Conservation (phyloP, 805 yeast genomes). For the Lipomyces oligophaga region DNA sequence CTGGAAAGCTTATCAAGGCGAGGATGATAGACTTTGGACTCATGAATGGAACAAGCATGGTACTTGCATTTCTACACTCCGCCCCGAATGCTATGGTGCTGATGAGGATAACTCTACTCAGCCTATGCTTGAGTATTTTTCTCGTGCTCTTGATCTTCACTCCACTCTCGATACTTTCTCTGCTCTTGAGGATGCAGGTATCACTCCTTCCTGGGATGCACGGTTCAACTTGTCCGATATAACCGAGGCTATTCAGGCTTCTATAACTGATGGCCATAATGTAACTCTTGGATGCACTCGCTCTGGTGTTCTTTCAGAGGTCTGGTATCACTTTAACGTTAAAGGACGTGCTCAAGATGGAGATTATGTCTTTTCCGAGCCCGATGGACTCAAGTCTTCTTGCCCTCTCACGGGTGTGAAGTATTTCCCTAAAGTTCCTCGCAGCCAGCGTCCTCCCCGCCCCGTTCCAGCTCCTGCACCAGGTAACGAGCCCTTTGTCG, state of each 20-base stretch:
- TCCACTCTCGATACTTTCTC: slow-evolving; percentile 61
- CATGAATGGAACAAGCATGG: slow-evolving; percentile 95
- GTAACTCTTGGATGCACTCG: slow-evolving; percentile 59
- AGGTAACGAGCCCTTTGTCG: slow-evolving; percentile 33
- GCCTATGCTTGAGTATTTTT: slow-evolving; percentile 66
- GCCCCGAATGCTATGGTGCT: slow-evolving; percentile 61
- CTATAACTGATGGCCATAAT: slow-evolving; percentile 45
- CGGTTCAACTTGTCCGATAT: slow-evolving; percentile 53
- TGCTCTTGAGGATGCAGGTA: slow-evolving; percentile 64
- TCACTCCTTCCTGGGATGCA: slow-evolving; percentile 56
- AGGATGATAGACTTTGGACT: slow-evolving; percentile 71
- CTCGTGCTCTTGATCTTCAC: slow-evolving; percentile 55
- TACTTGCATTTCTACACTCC: slow-evolving; percentile 80
- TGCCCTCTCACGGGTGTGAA: slow-evolving; percentile 71
- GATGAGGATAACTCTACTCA: slow-evolving; percentile 33
- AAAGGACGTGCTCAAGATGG: slow-evolving; percentile 70
- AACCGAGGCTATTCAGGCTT: slow-evolving; percentile 31
- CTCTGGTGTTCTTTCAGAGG: slow-evolving; percentile 50
- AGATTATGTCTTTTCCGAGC: slow-evolving; percentile 58
- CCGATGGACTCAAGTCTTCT: slow-evolving; percentile 44
- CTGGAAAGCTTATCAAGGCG: slow-evolving; percentile 74
- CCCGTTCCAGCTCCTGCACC: slow-evolving; percentile 33
- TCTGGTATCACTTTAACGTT: slow-evolving; percentile 78
- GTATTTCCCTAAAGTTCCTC: slow-evolving; percentile 62
- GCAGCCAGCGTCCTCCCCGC: slow-evolving; percentile 24